Percentiles rank a stretch among this genome's conserved stretches.
Evolutionary conservation across 495 filamentous ascomycete species (phyloP).

Genomic region (Neurospora africana): DNA sequence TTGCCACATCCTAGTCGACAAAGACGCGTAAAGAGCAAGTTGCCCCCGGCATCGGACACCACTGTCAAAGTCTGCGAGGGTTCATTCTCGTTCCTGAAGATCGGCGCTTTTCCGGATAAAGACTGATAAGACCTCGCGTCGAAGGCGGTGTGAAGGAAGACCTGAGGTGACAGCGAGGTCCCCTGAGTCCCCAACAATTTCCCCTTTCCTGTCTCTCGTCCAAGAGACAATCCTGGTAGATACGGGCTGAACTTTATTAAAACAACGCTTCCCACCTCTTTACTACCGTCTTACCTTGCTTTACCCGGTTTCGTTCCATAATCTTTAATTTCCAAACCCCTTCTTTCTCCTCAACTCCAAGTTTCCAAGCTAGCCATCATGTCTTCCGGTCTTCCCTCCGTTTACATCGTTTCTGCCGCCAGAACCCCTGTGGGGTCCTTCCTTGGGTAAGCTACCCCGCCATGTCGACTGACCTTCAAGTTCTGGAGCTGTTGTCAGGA

Average conservation of each 20-base stretch:
- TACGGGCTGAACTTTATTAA: neutral
- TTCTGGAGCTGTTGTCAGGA: constrained; percentile 2
- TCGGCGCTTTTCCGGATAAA: neutral
- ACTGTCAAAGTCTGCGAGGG: neutral
- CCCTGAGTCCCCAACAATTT: neutral
- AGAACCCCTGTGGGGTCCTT: constrained; percentile 91
- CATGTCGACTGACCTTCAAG: constrained; percentile 3
- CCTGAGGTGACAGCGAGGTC: neutral
- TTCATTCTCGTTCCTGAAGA: neutral
- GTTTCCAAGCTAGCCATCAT: neutral
- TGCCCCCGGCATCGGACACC: neutral
- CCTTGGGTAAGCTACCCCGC: constrained; percentile 53
- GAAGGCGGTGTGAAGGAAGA: neutral
- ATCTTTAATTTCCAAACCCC: neutral
- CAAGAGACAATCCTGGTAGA: neutral
- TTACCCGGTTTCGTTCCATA: neutral
- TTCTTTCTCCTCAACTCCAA: neutral
- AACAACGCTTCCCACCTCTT: neutral
- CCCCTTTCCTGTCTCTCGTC: neutral
- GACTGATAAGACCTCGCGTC: neutral
- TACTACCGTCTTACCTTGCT: neutral
- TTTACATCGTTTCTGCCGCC: constrained; percentile 90
- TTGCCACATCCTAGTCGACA: neutral
- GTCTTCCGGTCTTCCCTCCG: constrained; percentile 48
- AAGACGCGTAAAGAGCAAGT: neutral